Evolutionary conservation across 2,329 filamentous ascomycete species (phyloP).

Genomic region (Aspergillus quadrilineatus): DNA sequence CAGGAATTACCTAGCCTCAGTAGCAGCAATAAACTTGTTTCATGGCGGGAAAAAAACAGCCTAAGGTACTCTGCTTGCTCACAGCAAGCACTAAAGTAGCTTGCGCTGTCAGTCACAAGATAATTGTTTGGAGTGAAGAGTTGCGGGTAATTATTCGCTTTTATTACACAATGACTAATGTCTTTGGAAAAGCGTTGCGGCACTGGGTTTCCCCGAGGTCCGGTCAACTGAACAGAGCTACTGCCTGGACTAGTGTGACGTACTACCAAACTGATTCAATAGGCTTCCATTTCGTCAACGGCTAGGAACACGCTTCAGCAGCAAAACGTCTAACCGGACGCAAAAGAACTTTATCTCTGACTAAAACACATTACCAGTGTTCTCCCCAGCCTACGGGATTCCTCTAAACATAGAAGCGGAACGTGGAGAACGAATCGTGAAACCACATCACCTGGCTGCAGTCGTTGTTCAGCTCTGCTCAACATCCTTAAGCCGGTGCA

Average conservation of each 20-base stretch:
- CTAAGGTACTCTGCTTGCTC: background rate
- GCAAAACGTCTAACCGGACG: background rate
- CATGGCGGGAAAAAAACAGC: background rate
- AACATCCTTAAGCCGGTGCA: background rate
- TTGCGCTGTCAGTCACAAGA: no score
- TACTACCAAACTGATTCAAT: background rate
- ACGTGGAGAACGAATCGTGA: background rate
- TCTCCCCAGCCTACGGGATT: background rate
- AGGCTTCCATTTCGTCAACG: background rate
- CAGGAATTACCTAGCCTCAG: no score
- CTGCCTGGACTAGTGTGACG: background rate
- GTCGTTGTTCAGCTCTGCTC: background rate
- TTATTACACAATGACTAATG: no score
- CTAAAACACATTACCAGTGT: background rate
- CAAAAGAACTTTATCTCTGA: no score
- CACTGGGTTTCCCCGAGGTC: constrained; percentile 6
- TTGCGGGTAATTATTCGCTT: no score
- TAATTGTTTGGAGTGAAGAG: no score
- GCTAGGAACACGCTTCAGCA: background rate
- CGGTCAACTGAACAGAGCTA: background rate
- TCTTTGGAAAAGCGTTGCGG: background rate
- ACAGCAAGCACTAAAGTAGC: background rate
- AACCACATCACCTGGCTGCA: background rate
- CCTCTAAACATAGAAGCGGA: background rate
- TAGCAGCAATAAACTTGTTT: background rate